Percentiles rank a stretch among this genome's conserved stretches.
phyloP scores from a whole-genome alignment of 192 early-diverging fungal genomes.

The Gryganskiella cystojenkinii region DNA sequence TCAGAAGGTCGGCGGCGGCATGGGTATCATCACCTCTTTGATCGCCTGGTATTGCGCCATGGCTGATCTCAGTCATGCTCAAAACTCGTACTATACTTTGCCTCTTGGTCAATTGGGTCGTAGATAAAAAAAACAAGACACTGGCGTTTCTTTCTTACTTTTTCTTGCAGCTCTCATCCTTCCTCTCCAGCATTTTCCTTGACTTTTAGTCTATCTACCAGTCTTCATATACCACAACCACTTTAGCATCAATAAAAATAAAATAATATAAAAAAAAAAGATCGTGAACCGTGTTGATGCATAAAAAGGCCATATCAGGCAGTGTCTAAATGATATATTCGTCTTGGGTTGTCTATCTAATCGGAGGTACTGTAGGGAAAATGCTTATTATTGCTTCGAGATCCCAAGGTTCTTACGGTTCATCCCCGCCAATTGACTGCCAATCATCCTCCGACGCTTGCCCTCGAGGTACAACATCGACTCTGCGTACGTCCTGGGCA shows the following conservation, averaged over 20 bases:
- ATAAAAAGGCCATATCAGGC: too few relatives aligned
- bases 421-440: slow-evolving; percentile 16
- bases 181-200: not conserved
- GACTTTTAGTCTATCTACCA: not conserved
- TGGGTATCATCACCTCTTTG: slow-evolving; percentile 57
- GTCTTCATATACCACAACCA: not conserved
- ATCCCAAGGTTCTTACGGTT: slow-evolving; percentile 32
- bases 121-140: slow-evolving; percentile 6
- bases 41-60: slow-evolving; percentile 66
- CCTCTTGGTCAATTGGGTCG: slow-evolving; percentile 52
- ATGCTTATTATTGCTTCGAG: too few relatives aligned
- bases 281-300: too few relatives aligned
- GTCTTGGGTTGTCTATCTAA: too few relatives aligned
- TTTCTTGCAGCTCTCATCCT: not conserved
- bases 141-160: not conserved
- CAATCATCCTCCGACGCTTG: slow-evolving; percentile 59
- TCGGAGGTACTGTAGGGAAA: too few relatives aligned
- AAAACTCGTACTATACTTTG: slow-evolving; percentile 64
- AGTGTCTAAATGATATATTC: too few relatives aligned
- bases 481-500: slow-evolving; percentile 88
- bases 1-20: slow-evolving; percentile 53
- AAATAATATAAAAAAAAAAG: slow-evolving; percentile 6
- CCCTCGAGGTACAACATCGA: slow-evolving; percentile 83
- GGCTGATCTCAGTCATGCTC: slow-evolving; percentile 59
- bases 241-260: not conserved